These are phyloP conservation scores for Bipolaris zeicola DNA, from an alignment of 2,329 filamentous ascomycete species.

Conservation along the genomic window DNA sequence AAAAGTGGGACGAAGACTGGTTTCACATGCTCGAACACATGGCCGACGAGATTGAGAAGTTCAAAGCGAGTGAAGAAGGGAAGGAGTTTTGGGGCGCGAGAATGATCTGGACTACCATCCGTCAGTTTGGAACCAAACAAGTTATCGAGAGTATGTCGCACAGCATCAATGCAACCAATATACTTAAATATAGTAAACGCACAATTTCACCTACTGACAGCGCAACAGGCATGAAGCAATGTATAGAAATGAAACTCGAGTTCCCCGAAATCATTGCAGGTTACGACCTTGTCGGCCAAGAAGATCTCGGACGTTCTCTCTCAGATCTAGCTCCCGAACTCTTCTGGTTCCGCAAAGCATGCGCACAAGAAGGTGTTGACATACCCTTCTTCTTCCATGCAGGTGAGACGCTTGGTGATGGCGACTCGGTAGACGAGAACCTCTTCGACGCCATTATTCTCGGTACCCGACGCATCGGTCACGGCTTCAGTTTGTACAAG, in stretches of 20 bases:
- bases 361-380: constrained; percentile 74
- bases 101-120: constrained; percentile 82
- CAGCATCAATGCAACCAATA: neutral
- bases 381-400: constrained; percentile 97
- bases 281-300: constrained; percentile 88
- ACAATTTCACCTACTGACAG: neutral
- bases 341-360: constrained; percentile 92
- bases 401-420: constrained; percentile 83
- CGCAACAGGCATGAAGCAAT: constrained; percentile 73
- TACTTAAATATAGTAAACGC: too few relatives aligned
- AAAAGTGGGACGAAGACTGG: constrained; percentile 70
- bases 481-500: constrained; percentile 87
- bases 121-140: constrained; percentile 65
- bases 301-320: constrained; percentile 78
- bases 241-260: constrained; percentile 78
- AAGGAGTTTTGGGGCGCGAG: constrained; percentile 81
- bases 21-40: constrained; percentile 73
- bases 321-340: constrained; percentile 79
- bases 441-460: constrained; percentile 88
- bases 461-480: constrained; percentile 85
- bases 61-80: constrained; percentile 73
- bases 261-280: constrained; percentile 83
- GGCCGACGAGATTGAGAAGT: constrained; percentile 76
- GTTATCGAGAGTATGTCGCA: constrained; percentile 66
- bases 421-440: constrained; percentile 77